Percentiles rank a stretch among this genome's conserved stretches.
Evolutionary conservation across 192 early-diverging fungal species (phyloP).

Genomic region (Glomus cerebriforme): DNA sequence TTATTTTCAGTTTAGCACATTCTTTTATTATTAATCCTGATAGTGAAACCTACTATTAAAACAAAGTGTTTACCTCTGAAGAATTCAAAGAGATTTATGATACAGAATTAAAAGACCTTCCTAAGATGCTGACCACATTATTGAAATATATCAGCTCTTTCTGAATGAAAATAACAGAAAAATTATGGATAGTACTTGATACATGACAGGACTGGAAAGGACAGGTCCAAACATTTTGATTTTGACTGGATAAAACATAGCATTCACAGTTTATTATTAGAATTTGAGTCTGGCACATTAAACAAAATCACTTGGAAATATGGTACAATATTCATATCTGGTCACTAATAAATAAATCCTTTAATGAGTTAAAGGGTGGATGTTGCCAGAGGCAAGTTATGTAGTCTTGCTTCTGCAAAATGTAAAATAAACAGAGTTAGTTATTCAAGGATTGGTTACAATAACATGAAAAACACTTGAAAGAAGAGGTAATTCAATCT

Average conservation of each 20-base stretch:
- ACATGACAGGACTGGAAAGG: slow-evolving; percentile 5
- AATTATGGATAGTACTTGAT: neutral
- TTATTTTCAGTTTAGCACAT: slow-evolving; percentile 24
- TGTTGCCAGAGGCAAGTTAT: slow-evolving; percentile 30
- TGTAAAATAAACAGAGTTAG: slow-evolving; percentile 25
- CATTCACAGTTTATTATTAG: slow-evolving; percentile 1
- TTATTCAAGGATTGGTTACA: neutral
- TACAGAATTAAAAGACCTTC: neutral
- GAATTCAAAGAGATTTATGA: slow-evolving; percentile 3
- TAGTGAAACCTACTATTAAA: neutral
- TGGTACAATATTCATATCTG: slow-evolving; percentile 27
- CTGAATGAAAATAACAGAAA: neutral
- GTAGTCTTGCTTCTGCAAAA: slow-evolving; percentile 19
- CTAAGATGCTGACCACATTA: neutral
- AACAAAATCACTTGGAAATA: slow-evolving; percentile 8
- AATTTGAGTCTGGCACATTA: slow-evolving; percentile 19
- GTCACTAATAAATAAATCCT: slow-evolving; percentile 31
- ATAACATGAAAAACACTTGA: slow-evolving; percentile 27
- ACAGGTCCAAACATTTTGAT: slow-evolving; percentile 2
- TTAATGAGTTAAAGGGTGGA: slow-evolving; percentile 24
- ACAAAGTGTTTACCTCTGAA: slow-evolving; percentile 7
- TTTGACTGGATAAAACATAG: slow-evolving; percentile 20
- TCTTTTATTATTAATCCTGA: slow-evolving; percentile 31
- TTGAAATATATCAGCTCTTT: slow-evolving; percentile 18
- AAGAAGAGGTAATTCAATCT: slow-evolving; percentile 23